Base-by-base conservation (phyloP, 1,284 basidiomycete genomes). In the Ceratobasidium sp. region DNA sequence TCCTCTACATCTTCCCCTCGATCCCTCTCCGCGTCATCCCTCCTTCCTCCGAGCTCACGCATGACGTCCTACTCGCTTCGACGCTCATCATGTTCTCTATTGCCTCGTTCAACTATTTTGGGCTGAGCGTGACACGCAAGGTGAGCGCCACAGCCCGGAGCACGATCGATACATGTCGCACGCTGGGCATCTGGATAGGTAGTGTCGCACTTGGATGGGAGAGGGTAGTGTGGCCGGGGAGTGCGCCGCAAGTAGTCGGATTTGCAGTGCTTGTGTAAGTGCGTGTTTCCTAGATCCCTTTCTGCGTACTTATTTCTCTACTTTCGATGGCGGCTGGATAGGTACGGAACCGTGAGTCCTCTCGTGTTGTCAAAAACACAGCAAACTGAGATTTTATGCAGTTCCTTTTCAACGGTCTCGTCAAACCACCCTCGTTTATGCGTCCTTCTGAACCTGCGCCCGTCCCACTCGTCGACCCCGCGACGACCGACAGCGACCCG, bases 101-200 rank as follows among this genome's bases (percentile, higher is more conserved):
- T 79, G 89, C 95, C 15, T 85, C 96, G 19, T 99, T 97, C 90
- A 99, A 99, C 86, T 97, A 91, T 84, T 97, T 96, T 81, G 96
- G 97, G 7, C 85, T 99, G 57, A 94, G 92, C 82, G 96, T 99
- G 76, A 99, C 97, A 9, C 89, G 92, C 78, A 90, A 94, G 81
- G 93, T 96, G 78, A 95, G 90, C 83, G 95, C 95, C 46, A 96
- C 95, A 0, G 94, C 93, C 25, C 89, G 95, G 78, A 94, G 91
- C 77, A 89, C 98, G 69, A 95, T 97, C 59, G 97, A 99, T 83
- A 97, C 97, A 5, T 98, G 96, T 86, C 89, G 97, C 80, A 99
- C 97, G 0, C 87, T 99, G 75, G 91, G 91, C 37, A 99, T 97
- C 82, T 97, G 94, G 94, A 85, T 95, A 76, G 87, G 97, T 80